Evolutionary conservation across 2,329 filamentous ascomycete species (phyloP).

Genomic region (Neocucurbitaria cava): DNA sequence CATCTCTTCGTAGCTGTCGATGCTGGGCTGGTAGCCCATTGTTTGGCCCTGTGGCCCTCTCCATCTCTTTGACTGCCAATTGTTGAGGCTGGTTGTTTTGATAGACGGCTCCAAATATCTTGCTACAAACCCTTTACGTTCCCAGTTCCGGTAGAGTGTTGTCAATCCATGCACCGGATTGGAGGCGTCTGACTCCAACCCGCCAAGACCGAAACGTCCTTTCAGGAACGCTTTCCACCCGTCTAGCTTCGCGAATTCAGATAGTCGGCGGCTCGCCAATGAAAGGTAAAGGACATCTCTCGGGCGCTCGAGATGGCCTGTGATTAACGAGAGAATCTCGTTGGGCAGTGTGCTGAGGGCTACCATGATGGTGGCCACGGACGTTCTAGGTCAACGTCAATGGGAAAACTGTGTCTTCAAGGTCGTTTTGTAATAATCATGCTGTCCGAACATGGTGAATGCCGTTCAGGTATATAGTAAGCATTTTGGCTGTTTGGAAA

Average conservation of each 20-base stretch:
- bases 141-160: conserved; percentile 64
- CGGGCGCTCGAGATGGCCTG: conserved; percentile 37
- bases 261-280: conserved; percentile 30
- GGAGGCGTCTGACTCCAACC: conserved; percentile 34
- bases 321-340: conserved; percentile 42
- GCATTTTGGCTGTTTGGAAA: conserved; percentile 13
- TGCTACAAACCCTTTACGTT: conserved; percentile 63
- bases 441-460: neutral
- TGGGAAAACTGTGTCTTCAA: neutral
- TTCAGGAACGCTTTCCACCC: conserved; percentile 44
- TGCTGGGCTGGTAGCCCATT: conserved; percentile 65
- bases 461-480: conserved; percentile 1
- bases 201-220: conserved; percentile 36
- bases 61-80: conserved; percentile 47
- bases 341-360: conserved; percentile 38
- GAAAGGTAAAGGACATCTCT: conserved; percentile 34
- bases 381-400: neutral
- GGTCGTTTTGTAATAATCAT: neutral
- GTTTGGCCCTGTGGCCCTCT: conserved; percentile 56
- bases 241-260: conserved; percentile 35
- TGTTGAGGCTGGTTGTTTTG: conserved; percentile 46
- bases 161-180: conserved; percentile 61
- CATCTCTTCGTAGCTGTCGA: conserved; percentile 64
- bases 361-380: conserved; percentile 22
- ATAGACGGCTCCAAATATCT: conserved; percentile 57